phyloP scores from a whole-genome alignment of 2,329 filamentous ascomycete species.

The Fusarium newnesense region DNA sequence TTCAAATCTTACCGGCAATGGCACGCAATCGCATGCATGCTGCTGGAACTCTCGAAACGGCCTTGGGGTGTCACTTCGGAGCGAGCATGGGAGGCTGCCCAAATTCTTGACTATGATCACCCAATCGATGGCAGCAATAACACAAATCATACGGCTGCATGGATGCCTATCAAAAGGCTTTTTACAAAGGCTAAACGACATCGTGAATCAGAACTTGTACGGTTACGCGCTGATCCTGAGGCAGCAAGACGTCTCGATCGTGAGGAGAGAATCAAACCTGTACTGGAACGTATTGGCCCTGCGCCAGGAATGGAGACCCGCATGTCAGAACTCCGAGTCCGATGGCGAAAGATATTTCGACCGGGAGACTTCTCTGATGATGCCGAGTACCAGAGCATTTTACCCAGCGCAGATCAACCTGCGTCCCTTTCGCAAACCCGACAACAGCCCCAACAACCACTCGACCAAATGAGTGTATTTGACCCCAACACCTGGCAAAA shows the following conservation, averaged over 20 bases:
- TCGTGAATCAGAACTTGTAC: conserved; percentile 23
- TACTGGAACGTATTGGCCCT: conserved; percentile 32
- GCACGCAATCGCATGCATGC: conserved; percentile 37
- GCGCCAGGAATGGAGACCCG: conserved; percentile 36
- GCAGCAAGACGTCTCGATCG: conserved; percentile 29
- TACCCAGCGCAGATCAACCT: neutral
- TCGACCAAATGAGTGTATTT: neutral
- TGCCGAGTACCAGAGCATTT: conserved; percentile 9
- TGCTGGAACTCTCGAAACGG: conserved; percentile 27
- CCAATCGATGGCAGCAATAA: conserved; percentile 23
- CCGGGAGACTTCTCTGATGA: conserved; percentile 10
- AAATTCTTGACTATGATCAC: conserved; percentile 36
- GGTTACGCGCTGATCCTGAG: conserved; percentile 25
- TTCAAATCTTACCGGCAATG: conserved; percentile 32
- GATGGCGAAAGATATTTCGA: conserved; percentile 35
- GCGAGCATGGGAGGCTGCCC: conserved; percentile 34
- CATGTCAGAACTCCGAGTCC: conserved; percentile 26
- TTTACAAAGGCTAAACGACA: conserved; percentile 32
- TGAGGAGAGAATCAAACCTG: conserved; percentile 32
- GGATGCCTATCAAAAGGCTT: conserved; percentile 34
- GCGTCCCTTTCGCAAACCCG: neutral
- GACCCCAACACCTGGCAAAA: conserved; percentile 17
- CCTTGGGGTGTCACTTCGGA: conserved; percentile 33
- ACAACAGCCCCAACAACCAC: neutral
- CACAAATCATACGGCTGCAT: conserved; percentile 31